Conservation (phyloP, 2,329 filamentous ascomycete species). For the Pseudopithomyces chartarum region DNA sequence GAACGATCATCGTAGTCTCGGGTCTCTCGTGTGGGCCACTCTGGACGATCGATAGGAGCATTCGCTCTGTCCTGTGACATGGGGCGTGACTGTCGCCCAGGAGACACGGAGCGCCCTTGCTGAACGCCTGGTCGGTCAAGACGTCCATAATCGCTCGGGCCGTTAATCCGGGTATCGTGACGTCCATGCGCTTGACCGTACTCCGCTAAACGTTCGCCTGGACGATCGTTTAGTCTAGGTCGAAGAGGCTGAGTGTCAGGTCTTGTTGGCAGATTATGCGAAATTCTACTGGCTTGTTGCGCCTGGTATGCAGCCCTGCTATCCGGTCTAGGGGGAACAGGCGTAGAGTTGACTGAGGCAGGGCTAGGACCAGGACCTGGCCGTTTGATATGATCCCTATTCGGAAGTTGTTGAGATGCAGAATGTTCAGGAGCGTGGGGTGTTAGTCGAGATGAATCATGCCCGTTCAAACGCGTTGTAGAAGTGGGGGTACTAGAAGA, state of each 20-base stretch:
- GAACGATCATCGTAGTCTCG: conserved; percentile 44
- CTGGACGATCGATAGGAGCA: conserved; percentile 34
- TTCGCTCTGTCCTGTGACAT: conserved; percentile 45
- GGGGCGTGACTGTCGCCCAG: conserved; percentile 41
- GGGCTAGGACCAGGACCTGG: conserved; percentile 15
- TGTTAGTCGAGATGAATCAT: conserved; percentile 12
- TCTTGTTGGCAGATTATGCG: conserved; percentile 59
- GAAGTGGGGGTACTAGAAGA: conserved; percentile 18
- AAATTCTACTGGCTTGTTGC: conserved; percentile 28
- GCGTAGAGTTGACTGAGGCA: conserved; percentile 21
- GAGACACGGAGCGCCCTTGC: conserved; percentile 48
- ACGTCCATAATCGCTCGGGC: conserved; percentile 49
- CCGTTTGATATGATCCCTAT: conserved; percentile 18
- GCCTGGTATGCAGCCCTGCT: conserved; percentile 35
- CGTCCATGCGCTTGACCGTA: conserved; percentile 28
- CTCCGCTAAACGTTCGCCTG: conserved; percentile 36
- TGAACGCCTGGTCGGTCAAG: conserved; percentile 50
- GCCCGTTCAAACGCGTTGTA: conserved; percentile 23
- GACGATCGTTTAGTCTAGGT: conserved; percentile 35
- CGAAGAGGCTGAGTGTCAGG: conserved; percentile 63
- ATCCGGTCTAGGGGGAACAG: conserved; percentile 39
- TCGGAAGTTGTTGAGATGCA: conserved; percentile 4
- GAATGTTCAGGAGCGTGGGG: conserved; percentile 15
- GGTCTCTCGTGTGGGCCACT: conserved; percentile 34
- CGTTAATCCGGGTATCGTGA: conserved; percentile 40